Evolutionary conservation across 2,329 filamentous ascomycete species (phyloP), one percentile per base, ranked within the genome.

Genomic region (Cryphonectria carpinicola): DNA sequence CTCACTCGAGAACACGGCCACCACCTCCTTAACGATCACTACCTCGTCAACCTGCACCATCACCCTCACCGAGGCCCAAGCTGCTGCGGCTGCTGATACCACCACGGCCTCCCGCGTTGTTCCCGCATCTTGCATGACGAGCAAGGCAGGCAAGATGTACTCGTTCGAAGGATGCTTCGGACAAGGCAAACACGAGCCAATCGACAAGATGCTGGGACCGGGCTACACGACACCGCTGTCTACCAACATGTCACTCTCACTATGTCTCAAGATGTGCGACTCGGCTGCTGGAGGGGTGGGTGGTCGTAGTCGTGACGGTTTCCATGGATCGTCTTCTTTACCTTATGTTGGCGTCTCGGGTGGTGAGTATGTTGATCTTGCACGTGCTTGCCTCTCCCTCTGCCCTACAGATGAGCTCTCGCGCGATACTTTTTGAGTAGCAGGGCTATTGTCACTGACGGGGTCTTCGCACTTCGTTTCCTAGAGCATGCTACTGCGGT

Each of bases 401-500:
- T 49, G 5, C 62, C 17, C 11, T 28, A 35, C 3, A 14, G 39
- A 32, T 10, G n/a, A n/a, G 25, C 14, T 22, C 46, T n/a, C 22
- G 46, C 22, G 22, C 46, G 7, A 49, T n/a, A 8, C 19, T 10
- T 4, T 10, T n/a, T 22, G 32, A 32, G 22, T 54, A 25, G 28
- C 32, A 54, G 25, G 19, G 7, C 11, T 28, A 6, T 13, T 43
- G 22, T 1, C 39, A 22, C 39, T 67, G 25, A 46, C 54, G 39
- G 11, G 1, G 19, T 5, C 3, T 39, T 41, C 10, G 43, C 25
- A 7, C 25, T 25, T 11, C 19, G 19, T 41, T 32, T 13, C 6
- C 7, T n/a, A 70, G 68, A 32, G 43, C 56, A 17, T 72, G 71
- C 19, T 72, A 72, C 64, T 72, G 69, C 39, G 58, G 71, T 10